Percentiles rank a stretch among this genome's conserved stretches.
Conservation (phyloP, 192 early-diverging fungal genomes). For the Linnemannia elongata region DNA sequence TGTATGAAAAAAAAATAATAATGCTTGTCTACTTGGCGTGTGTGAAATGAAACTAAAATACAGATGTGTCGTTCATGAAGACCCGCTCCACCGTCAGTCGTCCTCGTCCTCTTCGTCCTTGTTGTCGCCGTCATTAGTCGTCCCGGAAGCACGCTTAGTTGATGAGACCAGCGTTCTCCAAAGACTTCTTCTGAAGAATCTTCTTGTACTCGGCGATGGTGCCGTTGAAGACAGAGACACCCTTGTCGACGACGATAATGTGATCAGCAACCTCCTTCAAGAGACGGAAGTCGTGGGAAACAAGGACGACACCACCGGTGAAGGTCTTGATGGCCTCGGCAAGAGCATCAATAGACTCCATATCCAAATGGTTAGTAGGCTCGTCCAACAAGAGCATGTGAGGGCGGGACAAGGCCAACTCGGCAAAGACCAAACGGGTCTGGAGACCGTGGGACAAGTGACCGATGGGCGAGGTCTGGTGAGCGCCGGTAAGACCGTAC, state of each 20-base stretch:
- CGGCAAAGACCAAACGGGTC: constrained; percentile 96
- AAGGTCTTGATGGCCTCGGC: constrained; percentile 96
- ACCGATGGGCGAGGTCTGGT: constrained; percentile 91
- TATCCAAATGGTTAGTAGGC: constrained; percentile 98
- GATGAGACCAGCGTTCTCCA: constrained; percentile 54
- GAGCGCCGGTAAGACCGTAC: constrained; percentile 93
- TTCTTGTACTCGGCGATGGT: constrained; percentile 95
- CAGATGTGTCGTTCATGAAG: constrained; percentile 6
- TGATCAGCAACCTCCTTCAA: constrained; percentile 96
- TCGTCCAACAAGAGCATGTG: constrained; percentile 98
- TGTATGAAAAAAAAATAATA: not conserved
- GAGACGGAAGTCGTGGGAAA: constrained; percentile 99
- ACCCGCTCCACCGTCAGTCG: constrained; percentile 6
- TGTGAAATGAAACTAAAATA: constrained; percentile 3
- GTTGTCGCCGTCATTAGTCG: no score
- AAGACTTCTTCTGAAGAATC: constrained; percentile 67
- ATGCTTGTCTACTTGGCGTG: constrained; percentile 1
- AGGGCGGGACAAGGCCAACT: constrained; percentile 88
- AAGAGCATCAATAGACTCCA: constrained; percentile 93
- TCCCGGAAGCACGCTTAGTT: constrained; percentile 18
- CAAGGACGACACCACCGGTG: constrained; percentile 96
- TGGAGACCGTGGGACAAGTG: constrained; percentile 96
- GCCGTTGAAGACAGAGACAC: constrained; percentile 82
- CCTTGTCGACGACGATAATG: constrained; percentile 91
- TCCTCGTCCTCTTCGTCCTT: not conserved